Base-by-base conservation (phyloP, 768 basidiomycete genomes). In the Suillus alpinus region DNA sequence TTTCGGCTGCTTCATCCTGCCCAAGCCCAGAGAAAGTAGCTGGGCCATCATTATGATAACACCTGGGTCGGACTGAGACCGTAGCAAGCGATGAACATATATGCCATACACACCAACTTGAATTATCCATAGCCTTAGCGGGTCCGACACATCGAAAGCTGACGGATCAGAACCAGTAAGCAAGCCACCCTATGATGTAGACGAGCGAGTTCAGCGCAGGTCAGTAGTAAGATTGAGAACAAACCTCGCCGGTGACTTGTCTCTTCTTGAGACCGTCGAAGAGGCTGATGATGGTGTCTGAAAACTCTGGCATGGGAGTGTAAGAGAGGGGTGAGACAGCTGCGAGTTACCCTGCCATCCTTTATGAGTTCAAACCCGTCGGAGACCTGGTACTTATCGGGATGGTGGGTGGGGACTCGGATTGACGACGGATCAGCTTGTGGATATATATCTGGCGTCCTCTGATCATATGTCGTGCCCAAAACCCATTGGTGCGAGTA, bases 11-110 rank as follows among this genome's bases (percentile, higher is more conserved):
- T 85, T 86, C 39, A 96, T 85, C 59, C 81, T 86, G 8, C 77
- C 72, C 23, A 97, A 79, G 56, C 83, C 60, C 20, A 91, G 73
- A 0, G 85, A 80, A 10, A 98, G 84, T 6, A 89, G 60, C 68
- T 95, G 91, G 40, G 87, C 86, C 81, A 94, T 86, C 59, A 97
- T 81, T 76, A 98, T 94, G 65, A 98, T 84, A 53, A 89, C 46
- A 4, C 73, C 89, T 86, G 73, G 44, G 36, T 16, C 6, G 51
- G 34, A 44, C 49, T 68, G 29, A 65, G 61, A 9, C 6, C 18
- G 39, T 47, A 50, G 4, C 57, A 6, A 37, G 36, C 20, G 10
- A 34, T 20, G 29, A 8, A 0, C 14, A 32, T 67, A 18, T 9
- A 23, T 40, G 8, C 16, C 34, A 20, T 29, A 77, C 82, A 59